Conservation (phyloP, 2,329 filamentous ascomycete species). For the Pyricularia grisea region DNA sequence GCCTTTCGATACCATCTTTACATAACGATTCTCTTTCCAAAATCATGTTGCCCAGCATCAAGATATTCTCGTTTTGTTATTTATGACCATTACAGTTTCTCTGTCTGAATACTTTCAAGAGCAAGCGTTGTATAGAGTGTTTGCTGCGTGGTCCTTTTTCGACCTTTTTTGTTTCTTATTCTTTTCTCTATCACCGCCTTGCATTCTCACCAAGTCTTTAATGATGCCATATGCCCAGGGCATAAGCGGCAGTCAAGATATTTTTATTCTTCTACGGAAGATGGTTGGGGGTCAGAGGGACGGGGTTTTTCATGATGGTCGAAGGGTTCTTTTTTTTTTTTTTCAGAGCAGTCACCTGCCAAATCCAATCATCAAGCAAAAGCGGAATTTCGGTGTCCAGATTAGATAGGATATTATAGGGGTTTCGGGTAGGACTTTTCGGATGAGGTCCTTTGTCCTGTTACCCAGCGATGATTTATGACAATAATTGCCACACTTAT, state of each 20-base stretch:
- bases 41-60: not conserved
- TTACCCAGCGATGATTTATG: not conserved
- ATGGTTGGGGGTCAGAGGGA: not conserved
- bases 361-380: not conserved
- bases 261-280: not conserved
- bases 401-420: not conserved
- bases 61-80: not conserved
- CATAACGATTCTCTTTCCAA: not conserved
- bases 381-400: not conserved
- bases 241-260: not conserved
- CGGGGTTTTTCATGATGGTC: not conserved
- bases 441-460: not conserved
- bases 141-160: not conserved
- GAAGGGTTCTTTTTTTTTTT: not conserved
- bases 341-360: not conserved
- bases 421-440: not conserved
- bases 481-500: not conserved
- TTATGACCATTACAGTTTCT: constrained; percentile 3
- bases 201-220: not conserved
- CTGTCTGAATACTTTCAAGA: not conserved
- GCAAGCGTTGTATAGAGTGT: constrained; percentile 7
- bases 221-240: not conserved
- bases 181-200: not conserved
- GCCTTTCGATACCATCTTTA: not conserved
- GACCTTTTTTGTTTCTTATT: not conserved